Evolutionary conservation across 2,329 filamentous ascomycete genomes (phyloP).

Genomic region (Triangularia verruculosa): DNA sequence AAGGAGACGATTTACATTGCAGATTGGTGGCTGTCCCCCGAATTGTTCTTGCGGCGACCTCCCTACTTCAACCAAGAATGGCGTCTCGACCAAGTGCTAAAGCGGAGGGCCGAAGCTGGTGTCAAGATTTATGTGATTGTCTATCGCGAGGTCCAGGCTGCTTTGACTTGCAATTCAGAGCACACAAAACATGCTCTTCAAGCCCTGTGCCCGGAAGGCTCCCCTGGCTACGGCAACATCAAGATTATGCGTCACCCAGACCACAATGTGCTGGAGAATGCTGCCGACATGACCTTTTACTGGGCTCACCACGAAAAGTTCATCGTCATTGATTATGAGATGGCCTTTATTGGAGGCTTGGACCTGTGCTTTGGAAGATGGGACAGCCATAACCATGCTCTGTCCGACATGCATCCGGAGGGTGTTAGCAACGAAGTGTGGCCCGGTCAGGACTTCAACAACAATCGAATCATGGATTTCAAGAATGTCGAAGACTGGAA

Average conservation of each 20-base stretch:
- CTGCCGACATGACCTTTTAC: slow-evolving; percentile 93
- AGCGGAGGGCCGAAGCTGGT: slow-evolving; percentile 83
- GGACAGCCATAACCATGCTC: slow-evolving; percentile 81
- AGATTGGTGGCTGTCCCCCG: slow-evolving; percentile 95
- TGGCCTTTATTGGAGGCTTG: slow-evolving; percentile 90
- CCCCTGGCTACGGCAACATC: slow-evolving; percentile 84
- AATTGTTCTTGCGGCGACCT: slow-evolving; percentile 80
- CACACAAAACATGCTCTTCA: slow-evolving; percentile 88
- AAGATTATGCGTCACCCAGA: slow-evolving; percentile 86
- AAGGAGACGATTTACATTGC: slow-evolving; percentile 93
- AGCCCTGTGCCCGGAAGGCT: slow-evolving; percentile 75
- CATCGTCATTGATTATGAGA: slow-evolving; percentile 85
- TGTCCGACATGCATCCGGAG: slow-evolving; percentile 84
- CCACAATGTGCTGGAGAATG: slow-evolving; percentile 91
- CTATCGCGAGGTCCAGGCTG: slow-evolving; percentile 82
- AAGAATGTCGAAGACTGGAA: slow-evolving; percentile 89
- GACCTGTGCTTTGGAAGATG: slow-evolving; percentile 95
- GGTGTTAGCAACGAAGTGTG: slow-evolving; percentile 81
- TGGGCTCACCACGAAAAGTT: slow-evolving; percentile 99
- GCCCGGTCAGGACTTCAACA: slow-evolving; percentile 97
- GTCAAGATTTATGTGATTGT: slow-evolving; percentile 94
- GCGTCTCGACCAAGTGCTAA: slow-evolving; percentile 81
- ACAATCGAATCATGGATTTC: slow-evolving; percentile 95
- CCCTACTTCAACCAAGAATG: slow-evolving; percentile 80
- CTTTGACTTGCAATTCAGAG: slow-evolving; percentile 84